A percentile compares a stretch with the other conserved stretches of the same genome.
Conservation (phyloP, 176 grass and related monocot species). For the Aechmea fasciata region DNA sequence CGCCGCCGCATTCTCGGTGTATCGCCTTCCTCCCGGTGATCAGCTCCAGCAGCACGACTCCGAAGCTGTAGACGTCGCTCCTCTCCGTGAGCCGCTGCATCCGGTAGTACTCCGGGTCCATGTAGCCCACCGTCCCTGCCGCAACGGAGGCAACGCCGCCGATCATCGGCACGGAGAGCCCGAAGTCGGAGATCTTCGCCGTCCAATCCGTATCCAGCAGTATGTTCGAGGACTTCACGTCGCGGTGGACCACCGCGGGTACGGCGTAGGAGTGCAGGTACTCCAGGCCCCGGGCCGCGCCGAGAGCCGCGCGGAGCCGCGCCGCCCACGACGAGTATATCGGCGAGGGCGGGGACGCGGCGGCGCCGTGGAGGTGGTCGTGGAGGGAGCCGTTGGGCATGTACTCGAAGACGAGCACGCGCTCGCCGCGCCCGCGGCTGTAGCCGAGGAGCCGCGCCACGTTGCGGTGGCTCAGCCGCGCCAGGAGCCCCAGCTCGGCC, state of each 20-base stretch:
- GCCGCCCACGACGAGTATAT: constrained; percentile 65
- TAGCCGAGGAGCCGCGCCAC: constrained; percentile 69
- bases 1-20: constrained; percentile 40
- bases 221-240: constrained; percentile 95
- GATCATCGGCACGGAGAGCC: constrained; percentile 49
- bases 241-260: constrained; percentile 82
- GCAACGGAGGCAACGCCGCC: constrained; percentile 3
- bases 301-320: constrained; percentile 60
- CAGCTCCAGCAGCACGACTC: constrained; percentile 79
- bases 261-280: constrained; percentile 97
- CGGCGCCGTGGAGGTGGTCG: constrained; percentile 58
- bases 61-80: constrained; percentile 97
- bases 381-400: constrained; percentile 73
- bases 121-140: constrained; percentile 83
- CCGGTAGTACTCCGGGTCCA: constrained; percentile 96
- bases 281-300: constrained; percentile 80
- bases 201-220: constrained; percentile 77
- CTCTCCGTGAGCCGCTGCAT: constrained; percentile 60
- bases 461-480: constrained; percentile 80
- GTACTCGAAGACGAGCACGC: constrained; percentile 71
- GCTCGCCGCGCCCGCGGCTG: constrained; percentile 66
- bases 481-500: constrained; percentile 61
- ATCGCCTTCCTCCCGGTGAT: constrained; percentile 77
- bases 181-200: constrained; percentile 93
- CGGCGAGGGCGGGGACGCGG: constrained; percentile 16